Conservation (phyloP, 495 filamentous ascomycete species). For the Penicillium cosmopolitanum region DNA sequence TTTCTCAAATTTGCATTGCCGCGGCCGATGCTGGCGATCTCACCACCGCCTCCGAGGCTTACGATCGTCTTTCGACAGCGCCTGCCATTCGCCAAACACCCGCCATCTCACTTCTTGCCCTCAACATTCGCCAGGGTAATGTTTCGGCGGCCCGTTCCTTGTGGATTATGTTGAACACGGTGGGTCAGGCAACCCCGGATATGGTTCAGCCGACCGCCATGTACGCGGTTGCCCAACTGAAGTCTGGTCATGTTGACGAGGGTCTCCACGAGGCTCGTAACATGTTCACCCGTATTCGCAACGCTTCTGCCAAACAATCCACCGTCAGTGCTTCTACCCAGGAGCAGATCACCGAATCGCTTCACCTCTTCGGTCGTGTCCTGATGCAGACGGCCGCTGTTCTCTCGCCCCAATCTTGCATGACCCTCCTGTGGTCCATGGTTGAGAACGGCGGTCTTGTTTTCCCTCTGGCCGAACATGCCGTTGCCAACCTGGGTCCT, state of each 20-base stretch:
- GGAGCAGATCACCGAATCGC: constrained; percentile 85
- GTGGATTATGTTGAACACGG: constrained; percentile 70
- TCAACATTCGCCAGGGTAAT: constrained; percentile 79
- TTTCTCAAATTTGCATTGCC: constrained; percentile 60
- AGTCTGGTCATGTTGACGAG: constrained; percentile 75
- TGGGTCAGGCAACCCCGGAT: constrained; percentile 60
- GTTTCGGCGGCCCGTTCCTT: constrained; percentile 73
- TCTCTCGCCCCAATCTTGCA: constrained; percentile 56
- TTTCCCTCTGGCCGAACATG: constrained; percentile 63
- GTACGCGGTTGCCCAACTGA: constrained; percentile 82
- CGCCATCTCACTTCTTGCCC: constrained; percentile 82
- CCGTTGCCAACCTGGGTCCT: constrained; percentile 62
- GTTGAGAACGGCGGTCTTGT: constrained; percentile 67
- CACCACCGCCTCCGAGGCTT: constrained; percentile 70
- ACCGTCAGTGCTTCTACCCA: constrained; percentile 44
- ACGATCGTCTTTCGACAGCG: constrained; percentile 53
- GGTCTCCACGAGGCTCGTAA: constrained; percentile 74
- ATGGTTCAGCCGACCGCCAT: constrained; percentile 86
- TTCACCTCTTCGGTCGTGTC: constrained; percentile 71
- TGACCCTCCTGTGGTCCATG: constrained; percentile 75
- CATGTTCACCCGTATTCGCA: constrained; percentile 81
- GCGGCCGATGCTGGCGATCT: constrained; percentile 83
- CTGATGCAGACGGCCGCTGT: constrained; percentile 51
- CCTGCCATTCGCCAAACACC: constrained; percentile 58
- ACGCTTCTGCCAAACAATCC: constrained; percentile 39